A percentile compares a stretch with the other conserved stretches of the same genome.
These are phyloP conservation scores for Decorospora gaudefroyi DNA, from an alignment of 2,329 filamentous ascomycete species.

Conservation along the genomic window DNA sequence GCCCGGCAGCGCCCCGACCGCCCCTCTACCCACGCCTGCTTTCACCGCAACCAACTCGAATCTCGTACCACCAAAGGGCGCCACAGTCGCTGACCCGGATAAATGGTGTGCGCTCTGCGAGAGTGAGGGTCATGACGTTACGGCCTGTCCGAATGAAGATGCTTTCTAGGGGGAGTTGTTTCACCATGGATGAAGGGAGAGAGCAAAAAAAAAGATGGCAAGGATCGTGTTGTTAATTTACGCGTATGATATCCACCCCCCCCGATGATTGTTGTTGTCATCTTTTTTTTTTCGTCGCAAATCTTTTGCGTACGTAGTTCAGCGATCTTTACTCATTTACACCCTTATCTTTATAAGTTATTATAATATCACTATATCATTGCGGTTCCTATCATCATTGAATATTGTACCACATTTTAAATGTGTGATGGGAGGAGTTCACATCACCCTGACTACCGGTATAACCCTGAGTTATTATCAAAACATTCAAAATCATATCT, in stretches of 20 bases:
- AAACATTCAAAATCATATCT: too few relatives aligned
- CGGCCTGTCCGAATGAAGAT: constrained; percentile 91
- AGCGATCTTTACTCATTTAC: too few relatives aligned
- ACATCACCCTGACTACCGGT: too few relatives aligned
- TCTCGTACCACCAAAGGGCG: constrained; percentile 44
- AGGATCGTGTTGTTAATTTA: not conserved
- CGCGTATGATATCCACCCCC: constrained; percentile 13
- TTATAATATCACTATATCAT: too few relatives aligned
- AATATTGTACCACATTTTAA: too few relatives aligned
- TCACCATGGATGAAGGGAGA: not conserved
- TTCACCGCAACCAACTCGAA: constrained; percentile 35
- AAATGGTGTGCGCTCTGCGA: constrained; percentile 99
- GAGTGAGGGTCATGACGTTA: constrained; percentile 93
- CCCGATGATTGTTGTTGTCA: not conserved
- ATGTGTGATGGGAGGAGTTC: too few relatives aligned
- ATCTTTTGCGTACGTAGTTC: too few relatives aligned
- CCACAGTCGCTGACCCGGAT: constrained; percentile 62
- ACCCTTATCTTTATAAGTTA: too few relatives aligned
- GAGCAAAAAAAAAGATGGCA: not conserved
- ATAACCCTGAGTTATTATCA: too few relatives aligned
- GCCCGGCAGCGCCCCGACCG: constrained; percentile 44
- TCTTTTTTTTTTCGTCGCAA: not conserved
- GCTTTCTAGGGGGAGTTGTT: constrained; percentile 52
- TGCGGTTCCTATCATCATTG: too few relatives aligned
- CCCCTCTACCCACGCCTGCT: constrained; percentile 42